phyloP scores from a whole-genome alignment of 108 stramenopile species.

The Pseudonitzschia pungens region DNA sequence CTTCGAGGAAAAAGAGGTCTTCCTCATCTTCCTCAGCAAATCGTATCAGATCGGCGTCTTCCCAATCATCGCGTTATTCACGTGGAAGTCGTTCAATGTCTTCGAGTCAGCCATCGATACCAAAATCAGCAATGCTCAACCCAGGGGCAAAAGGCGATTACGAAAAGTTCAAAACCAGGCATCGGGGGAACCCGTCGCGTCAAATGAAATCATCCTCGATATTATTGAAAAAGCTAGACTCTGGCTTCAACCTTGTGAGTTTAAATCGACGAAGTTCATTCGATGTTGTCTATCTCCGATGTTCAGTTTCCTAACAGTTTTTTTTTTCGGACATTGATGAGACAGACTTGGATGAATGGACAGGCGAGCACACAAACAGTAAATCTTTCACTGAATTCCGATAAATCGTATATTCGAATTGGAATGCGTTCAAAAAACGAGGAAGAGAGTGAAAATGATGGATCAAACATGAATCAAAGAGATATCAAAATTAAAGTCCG shows the following conservation, averaged over 20 bases:
- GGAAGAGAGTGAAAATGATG: slow-evolving; percentile 31
- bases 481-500: slow-evolving; percentile 22
- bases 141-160: slow-evolving; percentile 24
- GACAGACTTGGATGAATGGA: slow-evolving; percentile 16
- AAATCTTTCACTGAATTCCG: slow-evolving; percentile 15
- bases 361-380: neutral
- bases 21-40: slow-evolving; percentile 19
- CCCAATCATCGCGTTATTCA: neutral
- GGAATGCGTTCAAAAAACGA: slow-evolving; percentile 19
- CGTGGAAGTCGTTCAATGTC: neutral
- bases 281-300: neutral
- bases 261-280: neutral
- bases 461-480: slow-evolving; percentile 23
- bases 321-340: neutral
- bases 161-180: slow-evolving; percentile 16
- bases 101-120: neutral
- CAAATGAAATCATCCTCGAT: slow-evolving; percentile 12
- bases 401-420: slow-evolving; percentile 31
- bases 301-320: neutral
- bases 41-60: neutral
- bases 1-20: slow-evolving; percentile 22
- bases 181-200: slow-evolving; percentile 9
- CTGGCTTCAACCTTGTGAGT: slow-evolving; percentile 34
- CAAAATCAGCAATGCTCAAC: slow-evolving; percentile 16
- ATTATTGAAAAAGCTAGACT: slow-evolving; percentile 25